Base-by-base conservation (phyloP, 352 stramenopile species). In the Achlya hypogyna region DNA sequence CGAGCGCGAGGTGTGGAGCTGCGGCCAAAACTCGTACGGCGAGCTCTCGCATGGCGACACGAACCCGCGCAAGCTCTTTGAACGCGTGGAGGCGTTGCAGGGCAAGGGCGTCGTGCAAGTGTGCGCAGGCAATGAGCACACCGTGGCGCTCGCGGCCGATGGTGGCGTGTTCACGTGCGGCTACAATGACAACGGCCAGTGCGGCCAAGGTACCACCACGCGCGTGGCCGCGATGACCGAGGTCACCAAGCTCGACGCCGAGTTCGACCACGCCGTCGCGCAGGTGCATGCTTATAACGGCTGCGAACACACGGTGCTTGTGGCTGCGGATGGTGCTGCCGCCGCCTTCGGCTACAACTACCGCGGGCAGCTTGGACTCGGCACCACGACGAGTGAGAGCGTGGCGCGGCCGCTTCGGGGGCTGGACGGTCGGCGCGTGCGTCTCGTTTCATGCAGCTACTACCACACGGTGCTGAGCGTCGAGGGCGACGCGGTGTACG, bases 161-260 rank as follows among this genome's bases (percentile, higher is more conserved):
- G 89, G 91, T 9, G 78, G 74, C 29, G 82, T 96, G 4, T 88
- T 89, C 22, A 95, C 86, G 4, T 95, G 87, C 29, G 92, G 92
- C 2, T 97, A 98, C 76, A 98, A 98, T 60, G 92, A 97, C 69
- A 98, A 98, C 62, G 92, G 92, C 0, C 92, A 98, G 66, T 98
- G 92, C 65, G 92, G 91, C 9, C 86, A 92, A 34, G 90, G 89
- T 6, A 81, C 79, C 12, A 96, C 86, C 3, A 82, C 87, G 14
- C 76, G 91, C 18, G 78, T 98, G 5, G 76, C 72, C 32, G 67
- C 81, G 28, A 76, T 97, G 31, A 94, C 81, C 0, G 74, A 88
- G 18, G 70, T 97, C 0, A 73, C 78, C 3, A 89, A 87, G 42
- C 65, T 94, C 25, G 74, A 73, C 22, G 69, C 62, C 31, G 69